These are phyloP conservation scores for Beta vulgaris DNA, from an alignment of 148 eudicot genomes.

Conservation along the genomic window DNA sequence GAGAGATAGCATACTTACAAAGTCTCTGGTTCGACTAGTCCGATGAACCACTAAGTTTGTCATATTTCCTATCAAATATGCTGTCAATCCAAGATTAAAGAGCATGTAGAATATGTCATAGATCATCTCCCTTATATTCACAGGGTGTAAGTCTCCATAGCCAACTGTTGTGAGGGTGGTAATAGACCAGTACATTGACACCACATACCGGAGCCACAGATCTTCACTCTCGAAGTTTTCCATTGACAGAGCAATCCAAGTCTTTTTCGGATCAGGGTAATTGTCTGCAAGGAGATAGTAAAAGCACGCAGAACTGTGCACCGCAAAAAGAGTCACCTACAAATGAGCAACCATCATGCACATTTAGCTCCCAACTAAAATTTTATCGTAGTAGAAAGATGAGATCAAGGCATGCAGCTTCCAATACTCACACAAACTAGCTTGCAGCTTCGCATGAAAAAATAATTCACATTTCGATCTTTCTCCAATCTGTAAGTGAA, in stretches of 20 bases:
- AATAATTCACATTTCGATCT: constrained; percentile 59
- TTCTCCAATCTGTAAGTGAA: constrained; percentile 61
- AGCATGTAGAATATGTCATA: constrained; percentile 68
- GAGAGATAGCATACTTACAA: constrained; percentile 46
- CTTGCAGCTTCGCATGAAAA: constrained; percentile 58
- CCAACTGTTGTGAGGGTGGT: constrained; percentile 75
- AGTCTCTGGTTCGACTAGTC: constrained; percentile 65
- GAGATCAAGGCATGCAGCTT: not conserved
- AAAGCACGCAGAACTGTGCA: constrained; percentile 75
- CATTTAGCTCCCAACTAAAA: not conserved
- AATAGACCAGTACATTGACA: constrained; percentile 78
- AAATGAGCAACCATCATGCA: constrained; percentile 1
- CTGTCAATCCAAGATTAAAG: constrained; percentile 70
- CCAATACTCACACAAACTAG: constrained; percentile 61
- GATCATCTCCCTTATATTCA: constrained; percentile 60
- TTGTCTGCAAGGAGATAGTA: constrained; percentile 53
- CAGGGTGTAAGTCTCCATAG: constrained; percentile 87
- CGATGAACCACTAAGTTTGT: constrained; percentile 82
- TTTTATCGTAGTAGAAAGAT: not conserved
- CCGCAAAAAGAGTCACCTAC: constrained; percentile 74
- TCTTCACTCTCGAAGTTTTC: constrained; percentile 30
- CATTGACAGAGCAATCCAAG: constrained; percentile 57
- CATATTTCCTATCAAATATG: constrained; percentile 92
- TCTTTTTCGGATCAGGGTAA: constrained; percentile 39
- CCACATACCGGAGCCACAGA: constrained; percentile 49